phyloP scores from a whole-genome alignment of 805 yeast species.

The Cyberlindnera petersonii region DNA sequence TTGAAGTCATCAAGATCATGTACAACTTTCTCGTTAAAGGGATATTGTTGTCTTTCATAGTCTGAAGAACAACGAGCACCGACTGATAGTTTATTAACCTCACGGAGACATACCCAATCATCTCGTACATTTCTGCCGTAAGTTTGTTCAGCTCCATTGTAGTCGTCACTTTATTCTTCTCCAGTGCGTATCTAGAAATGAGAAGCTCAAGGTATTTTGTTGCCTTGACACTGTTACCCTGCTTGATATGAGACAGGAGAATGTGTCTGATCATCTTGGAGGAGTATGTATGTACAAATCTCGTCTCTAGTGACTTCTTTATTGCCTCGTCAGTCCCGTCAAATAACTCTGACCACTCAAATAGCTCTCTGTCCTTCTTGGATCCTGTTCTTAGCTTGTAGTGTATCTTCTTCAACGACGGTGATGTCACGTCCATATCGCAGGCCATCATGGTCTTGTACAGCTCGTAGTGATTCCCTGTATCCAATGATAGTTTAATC shows the following conservation, averaged over 20 bases:
- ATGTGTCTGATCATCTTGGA: slow-evolving; percentile 10
- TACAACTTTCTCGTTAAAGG: slow-evolving; percentile 16
- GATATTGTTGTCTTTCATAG: slow-evolving; percentile 14
- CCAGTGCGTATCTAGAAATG: slow-evolving; percentile 8
- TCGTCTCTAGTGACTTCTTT: background rate
- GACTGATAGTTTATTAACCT: slow-evolving; percentile 15
- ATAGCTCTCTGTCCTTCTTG: background rate
- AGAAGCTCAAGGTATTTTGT: slow-evolving; percentile 7
- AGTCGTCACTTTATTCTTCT: background rate
- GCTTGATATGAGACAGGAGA: slow-evolving; percentile 2
- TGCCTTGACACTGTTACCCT: background rate
- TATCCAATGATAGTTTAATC: background rate
- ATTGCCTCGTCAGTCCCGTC: background rate
- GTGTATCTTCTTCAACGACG: background rate
- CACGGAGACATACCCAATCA: slow-evolving; percentile 17
- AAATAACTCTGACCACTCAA: slow-evolving; percentile 7
- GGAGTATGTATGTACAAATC: slow-evolving; percentile 5
- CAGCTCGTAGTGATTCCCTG: background rate
- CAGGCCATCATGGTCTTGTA: background rate
- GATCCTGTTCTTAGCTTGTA: slow-evolving; percentile 4
- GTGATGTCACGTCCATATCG: slow-evolving; percentile 2
- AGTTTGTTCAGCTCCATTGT: background rate
- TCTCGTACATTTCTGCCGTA: slow-evolving; percentile 16
- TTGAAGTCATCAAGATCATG: slow-evolving; percentile 15
- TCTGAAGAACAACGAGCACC: slow-evolving; percentile 11